Conservation (phyloP, 768 basidiomycete genomes). For the Pleurotus tuber-regium region DNA sequence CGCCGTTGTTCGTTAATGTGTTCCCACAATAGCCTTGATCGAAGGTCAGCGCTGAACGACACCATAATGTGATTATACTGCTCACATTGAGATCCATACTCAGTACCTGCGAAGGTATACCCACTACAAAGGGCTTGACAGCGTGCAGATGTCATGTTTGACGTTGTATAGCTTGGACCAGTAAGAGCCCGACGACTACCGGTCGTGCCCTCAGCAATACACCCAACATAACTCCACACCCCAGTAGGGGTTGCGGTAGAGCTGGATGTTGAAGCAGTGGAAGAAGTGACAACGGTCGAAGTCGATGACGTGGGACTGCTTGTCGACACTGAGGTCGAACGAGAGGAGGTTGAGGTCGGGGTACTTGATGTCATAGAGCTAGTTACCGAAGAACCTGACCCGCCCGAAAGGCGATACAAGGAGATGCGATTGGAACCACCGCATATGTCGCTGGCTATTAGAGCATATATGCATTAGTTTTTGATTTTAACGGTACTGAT, state of each 20-base stretch:
- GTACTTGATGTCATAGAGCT: background rate
- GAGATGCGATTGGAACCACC: conserved; percentile 27
- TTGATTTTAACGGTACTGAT: no score
- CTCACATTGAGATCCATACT: conserved; percentile 25
- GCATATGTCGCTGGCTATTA: conserved; percentile 26
- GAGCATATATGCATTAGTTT: no score
- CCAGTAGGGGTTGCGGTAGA: background rate
- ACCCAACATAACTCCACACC: conserved; percentile 23
- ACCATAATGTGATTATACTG: no score
- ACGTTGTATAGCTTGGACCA: conserved; percentile 20
- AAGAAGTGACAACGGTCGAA: conserved; percentile 10
- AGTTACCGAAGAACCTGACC: no score
- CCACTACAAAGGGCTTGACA: conserved; percentile 29
- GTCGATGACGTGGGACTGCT: conserved; percentile 10
- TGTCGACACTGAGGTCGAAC: conserved; percentile 9
- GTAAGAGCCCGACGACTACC: conserved; percentile 31
- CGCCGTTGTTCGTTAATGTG: conserved; percentile 28
- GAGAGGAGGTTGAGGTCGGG: conserved; percentile 11
- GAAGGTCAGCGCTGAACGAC: conserved; percentile 2
- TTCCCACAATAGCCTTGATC: conserved; percentile 25
- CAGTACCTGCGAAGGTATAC: conserved; percentile 30
- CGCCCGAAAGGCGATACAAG: conserved; percentile 10
- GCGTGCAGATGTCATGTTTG: conserved; percentile 28
- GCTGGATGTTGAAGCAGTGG: conserved; percentile 1
- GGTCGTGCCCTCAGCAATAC: conserved; percentile 31